A percentile compares a stretch with the other conserved stretches of the same genome.
Evolutionary conservation across 106 monocot species (phyloP).

Genomic region (Hemerocallis citrina): DNA sequence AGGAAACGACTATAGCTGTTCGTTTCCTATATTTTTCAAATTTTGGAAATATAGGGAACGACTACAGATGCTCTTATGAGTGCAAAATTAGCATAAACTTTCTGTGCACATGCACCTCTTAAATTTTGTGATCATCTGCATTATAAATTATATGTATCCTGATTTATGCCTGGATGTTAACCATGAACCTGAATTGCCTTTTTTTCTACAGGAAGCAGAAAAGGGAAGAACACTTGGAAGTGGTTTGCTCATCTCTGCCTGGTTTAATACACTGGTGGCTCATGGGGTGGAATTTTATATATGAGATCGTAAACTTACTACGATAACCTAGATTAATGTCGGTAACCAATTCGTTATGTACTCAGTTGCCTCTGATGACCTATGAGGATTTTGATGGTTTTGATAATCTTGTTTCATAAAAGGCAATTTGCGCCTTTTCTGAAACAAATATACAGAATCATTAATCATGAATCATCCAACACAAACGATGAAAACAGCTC

Average conservation of each 20-base stretch:
- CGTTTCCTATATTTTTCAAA: too few species aligned
- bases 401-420: too few species aligned
- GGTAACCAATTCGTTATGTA: background rate
- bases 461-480: slow-evolving; percentile 46
- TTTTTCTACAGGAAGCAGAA: background rate
- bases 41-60: too few species aligned
- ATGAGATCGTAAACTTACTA: background rate
- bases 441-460: too few species aligned
- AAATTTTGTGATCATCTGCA: too few species aligned
- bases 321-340: background rate
- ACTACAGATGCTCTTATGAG: too few species aligned
- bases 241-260: slow-evolving; percentile 6
- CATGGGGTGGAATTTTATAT: background rate
- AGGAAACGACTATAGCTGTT: too few species aligned
- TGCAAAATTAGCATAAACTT: too few species aligned
- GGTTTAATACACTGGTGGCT: background rate
- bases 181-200: background rate
- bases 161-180: background rate
- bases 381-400: background rate
- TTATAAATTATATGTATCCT: too few species aligned
- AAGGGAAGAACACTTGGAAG: slow-evolving; percentile 1
- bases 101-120: too few species aligned
- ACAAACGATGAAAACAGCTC: slow-evolving; percentile 24
- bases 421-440: too few species aligned
- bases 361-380: background rate